Base-by-base conservation (phyloP, 495 filamentous ascomycete genomes). In the Staphylotrichum longicolle region DNA sequence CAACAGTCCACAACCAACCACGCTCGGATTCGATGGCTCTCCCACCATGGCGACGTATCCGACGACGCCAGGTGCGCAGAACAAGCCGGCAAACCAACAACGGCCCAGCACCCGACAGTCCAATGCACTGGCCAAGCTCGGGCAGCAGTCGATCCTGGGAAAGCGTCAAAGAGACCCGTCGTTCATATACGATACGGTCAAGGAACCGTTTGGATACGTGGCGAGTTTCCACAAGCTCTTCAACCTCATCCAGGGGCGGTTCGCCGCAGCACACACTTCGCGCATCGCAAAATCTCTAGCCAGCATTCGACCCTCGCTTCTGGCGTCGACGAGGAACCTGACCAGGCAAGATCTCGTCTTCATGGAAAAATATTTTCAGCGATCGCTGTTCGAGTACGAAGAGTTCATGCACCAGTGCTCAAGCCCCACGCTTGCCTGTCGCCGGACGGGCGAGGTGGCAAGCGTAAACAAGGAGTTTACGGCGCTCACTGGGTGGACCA, bases 281-380 rank as follows among this genome's bases (percentile, higher is more conserved):
- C 86, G 87, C 47, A 93, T 97, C 62, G 91, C 90, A 59, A 90
- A 91, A 74, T 86, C 92, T 10, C 83, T 98, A 60, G 88, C 91
- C 8, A 88, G 87, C 46, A 95, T 96, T 64, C 89, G 94, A 20
- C 94, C 94, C 5, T 91, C 91, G 7, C 93, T 98, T 74, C 93
- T 98, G 64, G 85, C 91, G 4, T 94, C 88, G 58, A 93, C 88
- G 30, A 88, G 87, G 63, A 91, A 87, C 3, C 77, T 98, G 41
- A 91, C 90, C 58, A 79, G 85, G 34, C 85, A 93, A 68, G 94
- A 98, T 70, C 82, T 98, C 20, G 86, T 98, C 30, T 96, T 97
- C 75, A 95, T 94, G 90, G 94, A 98, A 73, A 93, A 95, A 72
- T 93, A 89, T 70, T 91, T 98, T 69, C 94, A 98, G 71, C 89